Evolutionary conservation across 441 rosid genomes (phyloP).

Genomic region (Pelargonium cotyledonis): DNA sequence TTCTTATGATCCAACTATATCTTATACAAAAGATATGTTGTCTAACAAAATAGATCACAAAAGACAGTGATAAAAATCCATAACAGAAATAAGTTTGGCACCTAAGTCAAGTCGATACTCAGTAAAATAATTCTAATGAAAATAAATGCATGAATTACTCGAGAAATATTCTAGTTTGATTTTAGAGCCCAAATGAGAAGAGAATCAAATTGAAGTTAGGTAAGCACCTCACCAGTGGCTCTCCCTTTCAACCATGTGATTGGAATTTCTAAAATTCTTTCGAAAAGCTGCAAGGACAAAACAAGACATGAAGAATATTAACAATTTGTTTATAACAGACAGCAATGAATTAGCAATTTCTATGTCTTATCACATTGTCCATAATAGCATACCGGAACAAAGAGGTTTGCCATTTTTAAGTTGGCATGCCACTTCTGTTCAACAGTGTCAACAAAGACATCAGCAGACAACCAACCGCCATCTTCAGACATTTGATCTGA

Average conservation of each 20-base stretch:
- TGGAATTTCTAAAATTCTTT: constrained; percentile 88
- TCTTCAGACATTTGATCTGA: constrained; percentile 66
- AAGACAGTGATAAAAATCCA: not conserved
- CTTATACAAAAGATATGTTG: not conserved
- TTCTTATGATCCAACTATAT: not conserved
- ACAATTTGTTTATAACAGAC: constrained; percentile 15
- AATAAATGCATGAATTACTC: not conserved
- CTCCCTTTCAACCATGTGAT: constrained; percentile 86
- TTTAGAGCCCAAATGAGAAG: constrained; percentile 6
- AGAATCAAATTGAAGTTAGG: constrained; percentile 42
- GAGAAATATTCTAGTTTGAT: not conserved
- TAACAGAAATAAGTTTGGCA: not conserved
- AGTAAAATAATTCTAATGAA: not conserved
- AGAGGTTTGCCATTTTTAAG: constrained; percentile 70
- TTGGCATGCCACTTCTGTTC: constrained; percentile 98
- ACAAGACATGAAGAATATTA: constrained; percentile 23
- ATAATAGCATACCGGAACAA: constrained; percentile 84
- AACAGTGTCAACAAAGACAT: constrained; percentile 84
- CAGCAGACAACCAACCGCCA: constrained; percentile 93
- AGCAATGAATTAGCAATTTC: constrained; percentile 8
- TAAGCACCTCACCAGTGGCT: constrained; percentile 99
- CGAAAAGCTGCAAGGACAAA: constrained; percentile 68
- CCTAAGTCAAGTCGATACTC: not conserved
- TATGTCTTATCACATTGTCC: constrained; percentile 20
- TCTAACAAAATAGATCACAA: not conserved